Evolutionary conservation across 177 flowering plant species (phyloP), one percentile per base, ranked within the genome.

Genomic region (Telopea speciosissima): DNA sequence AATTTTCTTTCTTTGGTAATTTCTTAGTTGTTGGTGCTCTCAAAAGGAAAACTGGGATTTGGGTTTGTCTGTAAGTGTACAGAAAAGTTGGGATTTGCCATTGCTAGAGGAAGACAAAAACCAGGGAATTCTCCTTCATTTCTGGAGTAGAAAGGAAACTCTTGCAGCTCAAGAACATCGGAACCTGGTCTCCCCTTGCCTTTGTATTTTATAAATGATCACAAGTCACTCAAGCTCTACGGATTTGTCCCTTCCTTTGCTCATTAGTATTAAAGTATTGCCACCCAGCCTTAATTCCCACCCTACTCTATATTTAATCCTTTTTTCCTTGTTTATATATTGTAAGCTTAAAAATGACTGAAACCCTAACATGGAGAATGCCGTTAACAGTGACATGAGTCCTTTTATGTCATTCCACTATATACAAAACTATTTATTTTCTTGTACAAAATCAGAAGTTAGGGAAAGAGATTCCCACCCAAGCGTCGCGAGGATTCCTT

Each of bases 101-200:
- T 66, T 45, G 63, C 16, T 64, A 70, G 83, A 84, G 81, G 83
- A 83, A 70, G 87, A 81, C 85, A 84, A 81, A 79, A 75, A 65
- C 72, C 75, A 76, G 77, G 73, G 72, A 81, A 74, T 59, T 76
- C 76, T 83, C 77, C 81, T 74, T 68, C 72, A 31, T 80, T 80
- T 79, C 67, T 61, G 84, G 77, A 45, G 76, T 52, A 25, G 66
- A 62, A 23, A 21, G 40, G 5, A 33, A 21, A 22, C 60, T 58
- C 24, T 70, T 64, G 68, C 25, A 67, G 44, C 63, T 66, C 45
- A 62, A 67, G 59, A 78, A 72, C 60, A 78, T 26, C 62, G 68
- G 62, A 67, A 56, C 72, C 68, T 11, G 61, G 70, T 71, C 44
- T 61, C 68, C 70, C 52, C 60, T 56, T 62, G 72, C 61, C 66